phyloP scores from a whole-genome alignment of 2,329 filamentous ascomycete species.

The Chaetomiaceae sp. region DNA sequence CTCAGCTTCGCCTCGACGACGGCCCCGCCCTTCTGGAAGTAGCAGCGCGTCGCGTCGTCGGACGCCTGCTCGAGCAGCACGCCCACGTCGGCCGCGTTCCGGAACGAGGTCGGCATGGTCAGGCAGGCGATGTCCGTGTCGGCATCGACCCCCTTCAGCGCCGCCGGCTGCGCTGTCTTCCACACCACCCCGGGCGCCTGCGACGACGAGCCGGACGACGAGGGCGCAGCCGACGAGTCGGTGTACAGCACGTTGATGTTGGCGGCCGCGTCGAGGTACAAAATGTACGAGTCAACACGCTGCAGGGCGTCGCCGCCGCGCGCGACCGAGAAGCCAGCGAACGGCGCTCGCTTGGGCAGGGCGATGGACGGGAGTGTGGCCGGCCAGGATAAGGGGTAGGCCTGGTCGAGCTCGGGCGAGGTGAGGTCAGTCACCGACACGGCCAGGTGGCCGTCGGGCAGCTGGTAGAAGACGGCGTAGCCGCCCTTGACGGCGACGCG shows the following conservation, averaged over 20 bases:
- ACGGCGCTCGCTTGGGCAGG: slow-evolving; percentile 2
- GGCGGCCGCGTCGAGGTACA: slow-evolving; percentile 9
- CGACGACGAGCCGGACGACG: no score
- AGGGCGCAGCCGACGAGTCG: no score
- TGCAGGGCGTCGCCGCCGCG: slow-evolving; percentile 1
- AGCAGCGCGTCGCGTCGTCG: slow-evolving; percentile 14
- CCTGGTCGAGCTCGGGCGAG: not conserved
- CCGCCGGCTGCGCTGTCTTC: slow-evolving; percentile 11
- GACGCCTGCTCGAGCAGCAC: slow-evolving; percentile 4
- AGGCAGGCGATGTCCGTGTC: slow-evolving; percentile 17
- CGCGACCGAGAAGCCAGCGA: slow-evolving; percentile 16
- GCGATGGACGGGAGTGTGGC: slow-evolving; percentile 6
- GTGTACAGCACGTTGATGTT: slow-evolving; percentile 15
- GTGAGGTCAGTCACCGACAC: slow-evolving; percentile 6
- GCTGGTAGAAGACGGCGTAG: slow-evolving; percentile 19
- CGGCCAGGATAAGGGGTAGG: slow-evolving; percentile 12
- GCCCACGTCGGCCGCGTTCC: not conserved
- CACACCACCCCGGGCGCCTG: slow-evolving; percentile 5
- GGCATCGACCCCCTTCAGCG: slow-evolving; percentile 8
- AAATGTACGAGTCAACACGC: slow-evolving; percentile 16
- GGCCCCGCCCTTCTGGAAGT: slow-evolving; percentile 14
- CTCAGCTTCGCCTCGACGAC: slow-evolving; percentile 13
- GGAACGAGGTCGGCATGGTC: slow-evolving; percentile 12
- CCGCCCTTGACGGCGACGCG: slow-evolving; percentile 11
- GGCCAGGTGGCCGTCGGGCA: not conserved